Conservation (phyloP, 140 eudicot genomes). For the Erigeron philadelphicus region DNA sequence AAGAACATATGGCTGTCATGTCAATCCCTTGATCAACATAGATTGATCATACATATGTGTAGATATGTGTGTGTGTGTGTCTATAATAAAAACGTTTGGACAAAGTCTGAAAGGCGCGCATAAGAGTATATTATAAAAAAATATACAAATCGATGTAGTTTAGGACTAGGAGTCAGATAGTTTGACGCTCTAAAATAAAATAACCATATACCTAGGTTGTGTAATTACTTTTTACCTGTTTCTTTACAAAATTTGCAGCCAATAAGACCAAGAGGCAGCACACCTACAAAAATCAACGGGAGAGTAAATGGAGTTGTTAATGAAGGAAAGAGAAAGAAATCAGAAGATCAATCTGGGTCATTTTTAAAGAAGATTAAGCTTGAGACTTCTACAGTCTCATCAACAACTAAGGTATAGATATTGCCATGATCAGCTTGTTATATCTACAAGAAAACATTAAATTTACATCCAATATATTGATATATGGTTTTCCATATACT, state of each 20-base stretch:
- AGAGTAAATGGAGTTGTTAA: constrained; percentile 41
- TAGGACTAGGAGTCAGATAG: too few relatives aligned
- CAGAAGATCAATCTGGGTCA: constrained; percentile 44
- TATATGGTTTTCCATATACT: not conserved
- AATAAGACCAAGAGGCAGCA: constrained; percentile 32
- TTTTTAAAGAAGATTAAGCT: constrained; percentile 41
- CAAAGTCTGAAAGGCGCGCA: not conserved
- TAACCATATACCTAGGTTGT: not conserved
- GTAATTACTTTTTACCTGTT: not conserved
- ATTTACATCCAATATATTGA: not conserved
- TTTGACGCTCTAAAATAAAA: too few relatives aligned
- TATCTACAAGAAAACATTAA: not conserved
- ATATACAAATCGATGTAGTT: not conserved
- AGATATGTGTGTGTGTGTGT: too few relatives aligned
- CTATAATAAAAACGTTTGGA: too few relatives aligned
- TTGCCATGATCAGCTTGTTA: not conserved
- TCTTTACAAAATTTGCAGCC: constrained; percentile 32
- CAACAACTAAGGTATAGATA: constrained; percentile 44
- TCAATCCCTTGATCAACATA: constrained; percentile 10
- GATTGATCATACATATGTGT: not conserved
- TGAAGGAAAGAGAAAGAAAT: constrained; percentile 50
- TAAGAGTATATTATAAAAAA: not conserved
- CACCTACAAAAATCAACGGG: constrained; percentile 33
- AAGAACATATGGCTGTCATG: not conserved
- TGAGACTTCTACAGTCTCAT: constrained; percentile 43